Evolutionary conservation across 2,329 filamentous ascomycete genomes (phyloP), one percentile per base, ranked within the genome.

Genomic region (Aspergillus persii): DNA sequence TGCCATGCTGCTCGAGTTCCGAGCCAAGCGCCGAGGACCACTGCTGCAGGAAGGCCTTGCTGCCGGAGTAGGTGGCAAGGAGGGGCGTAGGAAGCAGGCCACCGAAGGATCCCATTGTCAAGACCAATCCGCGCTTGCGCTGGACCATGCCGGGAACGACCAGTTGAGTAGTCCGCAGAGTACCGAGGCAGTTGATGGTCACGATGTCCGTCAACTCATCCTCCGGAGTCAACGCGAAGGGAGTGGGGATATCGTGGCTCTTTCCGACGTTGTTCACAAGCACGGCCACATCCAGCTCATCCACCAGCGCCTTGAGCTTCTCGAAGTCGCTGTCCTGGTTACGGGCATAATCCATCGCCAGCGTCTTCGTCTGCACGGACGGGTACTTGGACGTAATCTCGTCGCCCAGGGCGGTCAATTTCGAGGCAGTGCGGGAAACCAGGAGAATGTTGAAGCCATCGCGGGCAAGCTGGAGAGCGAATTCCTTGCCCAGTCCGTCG

Each of bases 61-160:
- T 95, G 66, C 95, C 95, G 49, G 91, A 96, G 83, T 99, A 99
- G 3, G 95, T 98, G 11, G 95, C 95, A 49, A 99, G 85, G 56
- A 95, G 87, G 5, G 96, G 93, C 0, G 92, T 96, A 7, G 95
- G 95, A 61, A 95, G 86, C 78, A 96, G 89, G 66, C 95, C 96
- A 62, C 90, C 95, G 73, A 98, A 96, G 9, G 93, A 97, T 50
- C 94, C 95, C 93, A 99, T 97, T 59, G 94, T 99, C 57, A 99
- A 82, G 70, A 99, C 92, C 39, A 99, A 83, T 27, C 96, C 95
- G 58, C 88, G 87, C 79, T 90, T 92, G 70, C 93, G 89, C 74
- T 89, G 83, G 61, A 90, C 85, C 86, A 99, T 92, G 61, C 90
- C 87, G 0, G 95, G 93, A 0, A 90, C 89, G 47, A 99, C 83